Percentiles rank a stretch among this genome's conserved stretches.
phyloP scores from a whole-genome alignment of 331 rosid genomes.

The Acacia concinna region DNA sequence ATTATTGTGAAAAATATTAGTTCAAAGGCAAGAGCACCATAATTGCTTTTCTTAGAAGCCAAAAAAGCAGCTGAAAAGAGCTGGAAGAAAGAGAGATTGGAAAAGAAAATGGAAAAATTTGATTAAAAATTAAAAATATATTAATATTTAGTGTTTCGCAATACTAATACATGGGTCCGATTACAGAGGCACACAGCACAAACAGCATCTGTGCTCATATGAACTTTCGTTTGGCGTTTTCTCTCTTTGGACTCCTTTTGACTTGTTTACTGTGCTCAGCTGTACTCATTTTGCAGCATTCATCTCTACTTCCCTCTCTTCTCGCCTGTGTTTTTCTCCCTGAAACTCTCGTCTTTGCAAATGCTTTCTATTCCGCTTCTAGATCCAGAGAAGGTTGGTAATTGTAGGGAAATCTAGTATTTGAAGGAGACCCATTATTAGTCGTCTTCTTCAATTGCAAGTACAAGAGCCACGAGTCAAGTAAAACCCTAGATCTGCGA shows the following conservation, averaged over 20 bases:
- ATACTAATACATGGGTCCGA: constrained; percentile 45
- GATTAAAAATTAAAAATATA: not conserved
- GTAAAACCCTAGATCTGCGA: constrained; percentile 85
- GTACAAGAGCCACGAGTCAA: not conserved
- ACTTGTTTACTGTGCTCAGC: constrained; percentile 37
- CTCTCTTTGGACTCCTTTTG: constrained; percentile 58
- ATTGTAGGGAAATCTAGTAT: constrained; percentile 8
- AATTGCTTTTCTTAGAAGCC: constrained; percentile 74
- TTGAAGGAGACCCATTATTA: constrained; percentile 13
- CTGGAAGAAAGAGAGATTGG: not conserved
- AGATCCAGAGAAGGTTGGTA: constrained; percentile 70
- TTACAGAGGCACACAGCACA: constrained; percentile 11
- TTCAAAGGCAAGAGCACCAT: constrained; percentile 30
- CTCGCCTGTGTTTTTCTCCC: not conserved
- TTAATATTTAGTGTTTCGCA: not conserved
- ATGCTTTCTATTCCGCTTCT: constrained; percentile 38
- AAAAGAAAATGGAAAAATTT: not conserved
- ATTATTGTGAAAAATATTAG: not conserved
- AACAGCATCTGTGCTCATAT: constrained; percentile 18
- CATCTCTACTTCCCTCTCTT: not conserved
- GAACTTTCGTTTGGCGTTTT: constrained; percentile 45
- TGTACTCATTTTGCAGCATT: constrained; percentile 4
- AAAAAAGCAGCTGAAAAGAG: constrained; percentile 36
- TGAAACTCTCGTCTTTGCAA: not conserved
- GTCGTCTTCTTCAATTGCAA: not conserved